Evolutionary conservation across 768 basidiomycete species (phyloP), one percentile per base, ranked within the genome.

Genomic region (Auriscalpium orientale): DNA sequence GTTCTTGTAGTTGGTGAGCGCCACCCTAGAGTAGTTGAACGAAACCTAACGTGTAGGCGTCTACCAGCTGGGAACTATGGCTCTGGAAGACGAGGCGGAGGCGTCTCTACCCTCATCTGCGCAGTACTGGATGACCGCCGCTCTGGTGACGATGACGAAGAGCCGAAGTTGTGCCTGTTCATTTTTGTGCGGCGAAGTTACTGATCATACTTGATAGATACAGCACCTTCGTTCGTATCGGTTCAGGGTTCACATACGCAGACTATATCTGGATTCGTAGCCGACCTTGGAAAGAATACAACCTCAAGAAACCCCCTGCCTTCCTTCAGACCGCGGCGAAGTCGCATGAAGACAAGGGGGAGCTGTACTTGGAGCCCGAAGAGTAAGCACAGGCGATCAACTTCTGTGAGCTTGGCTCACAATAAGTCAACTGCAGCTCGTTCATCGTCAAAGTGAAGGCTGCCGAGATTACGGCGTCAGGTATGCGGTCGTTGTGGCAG

Each of bases 401-500:
- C 28, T 28, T 28, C 28, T 28, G 28, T 28, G 28, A 28, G 28
- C 4, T 28, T 66, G 36, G 13, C 37, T 36, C 48, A 57, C 35
- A 52, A 35, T 54, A 51, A n/a, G 22, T 38, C 38, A n/a, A 48
- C 13, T 44, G 16, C 57, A 97, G 95, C 62, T 97, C 95, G 0
- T 98, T 99, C 69, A 87, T 98, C 37, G 57, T 98, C 62, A 89
- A 89, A 63, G 82, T 98, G 55, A 98, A 98, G 70, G 95, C 91
- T 0, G 90, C 95, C 0, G 94, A 98, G 67, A 91, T 98, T 52
- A 84, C 84, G 2, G 72, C 78, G 10, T 79, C 90, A 46, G 87
- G 92, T 87, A 56, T 43, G 67, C 55, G 21, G 36, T 46, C n/a
- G 34, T 20, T 37, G 35, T n/a, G 28, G 38, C 34, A 20, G n/a